These are phyloP conservation scores for Helotiales sp. DNA, from an alignment of 2,329 filamentous ascomycete species.

Conservation along the genomic window DNA sequence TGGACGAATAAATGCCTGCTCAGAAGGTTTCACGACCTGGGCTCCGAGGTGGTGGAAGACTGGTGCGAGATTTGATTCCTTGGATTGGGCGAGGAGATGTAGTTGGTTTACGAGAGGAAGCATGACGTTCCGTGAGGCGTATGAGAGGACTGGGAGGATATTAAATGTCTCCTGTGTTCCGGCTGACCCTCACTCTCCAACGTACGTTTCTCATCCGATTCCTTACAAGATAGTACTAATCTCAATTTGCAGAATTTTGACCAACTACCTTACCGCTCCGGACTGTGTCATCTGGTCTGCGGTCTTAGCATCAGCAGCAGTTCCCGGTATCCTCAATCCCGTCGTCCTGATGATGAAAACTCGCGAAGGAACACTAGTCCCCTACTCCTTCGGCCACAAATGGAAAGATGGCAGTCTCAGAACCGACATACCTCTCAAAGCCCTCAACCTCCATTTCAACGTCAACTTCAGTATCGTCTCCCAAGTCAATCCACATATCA, in stretches of 20 bases:
- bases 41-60: constrained; percentile 84
- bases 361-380: constrained; percentile 71
- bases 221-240: constrained; percentile 17
- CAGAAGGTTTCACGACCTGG: constrained; percentile 77
- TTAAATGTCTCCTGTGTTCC: constrained; percentile 96
- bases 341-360: constrained; percentile 92
- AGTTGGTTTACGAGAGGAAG: constrained; percentile 91
- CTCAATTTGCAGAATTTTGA: constrained; percentile 77
- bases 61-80: constrained; percentile 88
- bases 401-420: constrained; percentile 97
- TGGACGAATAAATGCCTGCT: constrained; percentile 78
- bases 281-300: constrained; percentile 99
- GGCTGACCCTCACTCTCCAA: constrained; percentile 88
- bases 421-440: constrained; percentile 93
- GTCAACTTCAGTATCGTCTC: constrained; percentile 93
- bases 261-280: constrained; percentile 92
- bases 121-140: constrained; percentile 93
- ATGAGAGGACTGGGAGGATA: constrained; percentile 88
- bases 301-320: constrained; percentile 89
- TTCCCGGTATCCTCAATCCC: constrained; percentile 93
- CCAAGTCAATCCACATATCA: constrained; percentile 95
- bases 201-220: constrained; percentile 21
- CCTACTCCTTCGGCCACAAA: constrained; percentile 97
- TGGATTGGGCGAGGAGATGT: constrained; percentile 84
- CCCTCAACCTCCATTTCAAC: constrained; percentile 95